A percentile compares a stretch with the other conserved stretches of the same genome.
phyloP scores from a whole-genome alignment of 2,329 filamentous ascomycete genomes.

The Fusarium sp. region DNA sequence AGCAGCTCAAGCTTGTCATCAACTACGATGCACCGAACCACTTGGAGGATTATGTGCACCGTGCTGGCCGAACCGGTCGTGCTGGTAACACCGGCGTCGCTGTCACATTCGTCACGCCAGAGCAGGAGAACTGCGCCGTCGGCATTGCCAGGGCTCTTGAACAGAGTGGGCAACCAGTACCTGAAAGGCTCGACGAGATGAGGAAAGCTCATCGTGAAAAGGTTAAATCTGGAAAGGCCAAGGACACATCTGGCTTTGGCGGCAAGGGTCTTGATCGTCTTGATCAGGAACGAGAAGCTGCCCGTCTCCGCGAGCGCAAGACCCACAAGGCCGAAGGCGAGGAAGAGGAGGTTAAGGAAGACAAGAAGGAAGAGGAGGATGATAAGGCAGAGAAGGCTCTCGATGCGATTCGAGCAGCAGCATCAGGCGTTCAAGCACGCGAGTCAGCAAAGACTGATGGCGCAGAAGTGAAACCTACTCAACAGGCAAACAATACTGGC shows the following conservation, averaged over 20 bases:
- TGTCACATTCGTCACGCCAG: slow-evolving; percentile 91
- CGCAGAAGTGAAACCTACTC: slow-evolving; percentile 51
- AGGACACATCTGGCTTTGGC: slow-evolving; percentile 90
- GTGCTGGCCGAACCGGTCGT: slow-evolving; percentile 91
- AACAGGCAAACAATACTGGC: slow-evolving; percentile 66
- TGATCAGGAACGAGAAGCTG: slow-evolving; percentile 89
- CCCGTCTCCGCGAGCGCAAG: slow-evolving; percentile 86
- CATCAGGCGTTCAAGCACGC: slow-evolving; percentile 68
- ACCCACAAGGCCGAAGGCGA: slow-evolving; percentile 90
- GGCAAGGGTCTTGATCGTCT: slow-evolving; percentile 93
- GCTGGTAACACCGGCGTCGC: slow-evolving; percentile 95
- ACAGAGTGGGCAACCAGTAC: slow-evolving; percentile 87
- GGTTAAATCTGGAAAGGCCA: slow-evolving; percentile 91
- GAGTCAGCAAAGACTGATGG: slow-evolving; percentile 61
- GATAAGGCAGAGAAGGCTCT: slow-evolving; percentile 79
- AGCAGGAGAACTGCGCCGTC: slow-evolving; percentile 90
- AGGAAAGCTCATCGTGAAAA: slow-evolving; percentile 84
- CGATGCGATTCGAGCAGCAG: slow-evolving; percentile 72
- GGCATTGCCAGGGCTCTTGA: slow-evolving; percentile 93
- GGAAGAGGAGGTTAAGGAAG: slow-evolving; percentile 85
- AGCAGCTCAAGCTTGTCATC: slow-evolving; percentile 94
- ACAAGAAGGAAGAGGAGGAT: slow-evolving; percentile 73
- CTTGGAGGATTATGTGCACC: slow-evolving; percentile 95
- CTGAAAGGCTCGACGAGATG: slow-evolving; percentile 75
- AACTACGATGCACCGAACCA: slow-evolving; percentile 97